Evolutionary conservation across 2,329 filamentous ascomycete species (phyloP).

Genomic region (Beauveria asiatica): DNA sequence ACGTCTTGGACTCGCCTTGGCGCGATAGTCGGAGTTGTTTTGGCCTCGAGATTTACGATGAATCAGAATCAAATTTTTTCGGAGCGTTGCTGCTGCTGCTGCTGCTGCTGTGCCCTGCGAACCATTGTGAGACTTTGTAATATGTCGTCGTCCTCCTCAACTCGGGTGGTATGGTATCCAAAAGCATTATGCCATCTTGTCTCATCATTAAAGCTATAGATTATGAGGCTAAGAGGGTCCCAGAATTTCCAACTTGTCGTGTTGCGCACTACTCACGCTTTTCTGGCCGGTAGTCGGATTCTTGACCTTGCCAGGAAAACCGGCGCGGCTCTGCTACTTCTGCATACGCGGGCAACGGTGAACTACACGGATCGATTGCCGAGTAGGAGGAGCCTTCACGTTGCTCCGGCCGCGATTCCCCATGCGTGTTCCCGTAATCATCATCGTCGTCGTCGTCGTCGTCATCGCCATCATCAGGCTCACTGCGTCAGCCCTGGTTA

Average conservation of each 20-base stretch:
- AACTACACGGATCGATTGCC: neutral
- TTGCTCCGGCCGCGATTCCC: neutral
- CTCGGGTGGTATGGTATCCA: too few relatives aligned
- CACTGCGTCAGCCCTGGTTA: neutral
- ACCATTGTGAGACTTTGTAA: neutral
- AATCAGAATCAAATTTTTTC: conserved; percentile 8
- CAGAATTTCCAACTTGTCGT: neutral
- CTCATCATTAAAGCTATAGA: neutral
- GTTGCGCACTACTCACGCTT: neutral
- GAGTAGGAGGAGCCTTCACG: neutral
- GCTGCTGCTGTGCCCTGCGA: neutral
- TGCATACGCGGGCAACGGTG: neutral
- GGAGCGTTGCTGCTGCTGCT: neutral
- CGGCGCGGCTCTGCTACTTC: conserved; percentile 1
- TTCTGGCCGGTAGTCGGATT: conserved; percentile 6
- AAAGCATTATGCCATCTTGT: neutral
- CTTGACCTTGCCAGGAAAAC: conserved; percentile 4
- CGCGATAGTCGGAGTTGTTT: conserved; percentile 7
- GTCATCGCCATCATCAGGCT: neutral
- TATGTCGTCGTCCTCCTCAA: neutral
- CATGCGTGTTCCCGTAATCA: neutral
- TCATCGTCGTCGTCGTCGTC: neutral
- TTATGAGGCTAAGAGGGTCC: neutral
- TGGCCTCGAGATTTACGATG: neutral
- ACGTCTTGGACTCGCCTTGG: conserved; percentile 3